These are phyloP conservation scores for Salix brachista DNA, from an alignment of 345 rosid genomes.

Conservation along the genomic window DNA sequence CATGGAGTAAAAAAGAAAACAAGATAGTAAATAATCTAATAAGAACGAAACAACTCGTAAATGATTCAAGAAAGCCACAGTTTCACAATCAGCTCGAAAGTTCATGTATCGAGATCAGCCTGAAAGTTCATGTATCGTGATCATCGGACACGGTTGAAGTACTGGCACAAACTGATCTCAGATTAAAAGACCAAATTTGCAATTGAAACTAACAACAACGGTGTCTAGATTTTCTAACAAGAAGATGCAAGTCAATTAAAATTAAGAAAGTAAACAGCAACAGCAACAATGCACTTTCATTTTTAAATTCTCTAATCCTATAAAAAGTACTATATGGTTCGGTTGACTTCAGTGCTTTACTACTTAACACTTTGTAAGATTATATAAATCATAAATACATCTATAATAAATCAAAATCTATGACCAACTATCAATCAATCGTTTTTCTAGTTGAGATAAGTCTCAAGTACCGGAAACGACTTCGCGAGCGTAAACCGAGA, in stretches of 20 bases:
- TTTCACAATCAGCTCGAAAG: no score
- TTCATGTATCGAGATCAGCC: no score
- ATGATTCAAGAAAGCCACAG: background rate
- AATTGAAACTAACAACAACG: background rate
- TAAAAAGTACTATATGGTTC: background rate
- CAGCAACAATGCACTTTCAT: background rate
- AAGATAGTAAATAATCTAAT: background rate
- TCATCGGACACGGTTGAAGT: no score
- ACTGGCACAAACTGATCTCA: background rate
- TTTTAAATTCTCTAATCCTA: background rate
- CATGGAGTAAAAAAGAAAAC: background rate
- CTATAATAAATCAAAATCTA: background rate
- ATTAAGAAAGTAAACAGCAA: background rate
- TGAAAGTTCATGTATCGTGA: no score
- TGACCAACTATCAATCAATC: background rate
- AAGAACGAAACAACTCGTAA: background rate
- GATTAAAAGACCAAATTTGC: background rate
- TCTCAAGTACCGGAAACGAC: slow-evolving; percentile 60
- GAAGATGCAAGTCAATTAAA: background rate
- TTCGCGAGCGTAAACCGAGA: slow-evolving; percentile 78
- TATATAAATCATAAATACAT: background rate
- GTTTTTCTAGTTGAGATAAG: background rate
- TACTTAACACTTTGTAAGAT: background rate
- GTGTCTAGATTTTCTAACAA: background rate
- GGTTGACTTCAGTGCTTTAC: background rate